Evolutionary conservation across 2,329 filamentous ascomycete species (phyloP), one percentile per base, ranked within the genome.

Genomic region (Periglandula ipomoeae): DNA sequence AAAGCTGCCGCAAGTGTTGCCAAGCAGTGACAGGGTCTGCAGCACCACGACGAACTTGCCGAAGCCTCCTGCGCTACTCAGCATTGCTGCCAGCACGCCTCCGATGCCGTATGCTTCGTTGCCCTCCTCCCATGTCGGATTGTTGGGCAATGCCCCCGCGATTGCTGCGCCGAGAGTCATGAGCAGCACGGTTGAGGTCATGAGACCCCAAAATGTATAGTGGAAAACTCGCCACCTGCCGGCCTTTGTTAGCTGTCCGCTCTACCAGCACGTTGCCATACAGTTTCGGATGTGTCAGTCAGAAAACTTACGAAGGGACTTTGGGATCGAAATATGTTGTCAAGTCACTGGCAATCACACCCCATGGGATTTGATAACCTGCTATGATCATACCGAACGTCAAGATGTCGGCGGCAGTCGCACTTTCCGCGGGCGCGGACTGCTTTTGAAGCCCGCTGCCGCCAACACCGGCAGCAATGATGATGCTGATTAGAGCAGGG

Each of bases 131-230:
- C 79, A 83, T 3, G 64, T 62, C 0, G 75, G 70, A 2, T 76
- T 68, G 53, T 73, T 78, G 22, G 73, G 67, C 1, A 79, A 70
- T 26, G 79, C 79, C 6, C 78, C 79, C 17, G 74, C 79, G 39
- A 85, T 81, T n/a, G 81, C 80, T 9, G 80, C 77, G 6, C 81
- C 81, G 1, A 84, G 72, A 0, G 70, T 70, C 78, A 85, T 82
- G 45, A 84, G 70, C 0, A 77, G 68, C 34, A 80, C 67, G 0
- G 77, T 78, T 0, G 79, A 78, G 5, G 76, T 54, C 6, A 70
- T 61, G 2, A 82, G 70, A 9, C 81, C 81, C 11, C 70, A 55
- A 58, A 79, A 83, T 2, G 71, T 74, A 57, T 83, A 83, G 4
- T 66, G 50, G 48, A 81, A 80, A 50, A 82, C 63, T 4, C 64